A percentile compares a stretch with the other conserved stretches of the same genome.
These are phyloP conservation scores for Filosporella fistucella DNA, from an alignment of 495 filamentous ascomycete species.

Conservation along the genomic window DNA sequence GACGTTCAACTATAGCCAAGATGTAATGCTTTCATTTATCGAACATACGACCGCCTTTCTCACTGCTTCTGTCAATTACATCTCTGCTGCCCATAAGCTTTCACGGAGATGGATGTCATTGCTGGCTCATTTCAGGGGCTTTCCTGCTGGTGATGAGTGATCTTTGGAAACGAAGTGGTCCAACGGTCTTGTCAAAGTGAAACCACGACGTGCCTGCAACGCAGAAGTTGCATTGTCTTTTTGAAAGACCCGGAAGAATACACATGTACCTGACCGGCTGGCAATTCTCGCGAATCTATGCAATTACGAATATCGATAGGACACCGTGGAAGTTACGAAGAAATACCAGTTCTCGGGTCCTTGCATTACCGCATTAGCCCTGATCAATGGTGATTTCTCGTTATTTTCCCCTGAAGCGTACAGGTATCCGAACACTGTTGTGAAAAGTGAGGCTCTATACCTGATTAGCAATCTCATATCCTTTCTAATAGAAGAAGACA, in stretches of 20 bases:
- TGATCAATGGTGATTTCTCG: slow-evolving; percentile 7
- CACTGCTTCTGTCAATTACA: background rate
- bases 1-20: too few relatives aligned
- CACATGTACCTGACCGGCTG: background rate
- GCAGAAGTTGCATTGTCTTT: background rate
- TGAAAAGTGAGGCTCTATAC: too few relatives aligned
- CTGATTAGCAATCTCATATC: too few relatives aligned
- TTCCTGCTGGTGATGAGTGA: background rate
- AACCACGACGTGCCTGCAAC: background rate
- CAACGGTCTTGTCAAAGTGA: background rate
- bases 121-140: background rate
- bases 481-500: too few relatives aligned
- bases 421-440: background rate
- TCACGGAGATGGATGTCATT: background rate
- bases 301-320: background rate
- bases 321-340: background rate
- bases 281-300: slow-evolving; percentile 6
- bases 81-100: background rate
- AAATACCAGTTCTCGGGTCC: background rate
- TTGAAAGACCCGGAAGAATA: background rate
- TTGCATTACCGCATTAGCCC: background rate
- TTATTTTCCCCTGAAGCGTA: slow-evolving; percentile 1
- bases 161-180: background rate
- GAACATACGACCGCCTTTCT: background rate
- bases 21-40: background rate